These are phyloP conservation scores for Trichoderma virens DNA, from an alignment of 495 filamentous ascomycete species.

Conservation along the genomic window DNA sequence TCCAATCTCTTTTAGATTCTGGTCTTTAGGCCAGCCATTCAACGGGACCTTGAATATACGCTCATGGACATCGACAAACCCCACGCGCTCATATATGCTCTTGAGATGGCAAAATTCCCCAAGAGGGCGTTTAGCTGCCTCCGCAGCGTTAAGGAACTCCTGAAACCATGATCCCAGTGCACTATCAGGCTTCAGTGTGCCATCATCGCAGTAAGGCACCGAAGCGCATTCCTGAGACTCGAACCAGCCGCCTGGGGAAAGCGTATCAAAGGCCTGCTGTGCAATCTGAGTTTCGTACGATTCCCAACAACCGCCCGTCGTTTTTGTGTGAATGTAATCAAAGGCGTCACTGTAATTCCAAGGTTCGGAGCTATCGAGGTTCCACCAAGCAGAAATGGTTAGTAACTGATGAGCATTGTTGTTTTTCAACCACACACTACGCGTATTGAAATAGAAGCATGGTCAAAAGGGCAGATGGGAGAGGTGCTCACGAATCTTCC, in stretches of 20 bases:
- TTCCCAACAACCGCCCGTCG: constrained; percentile 37
- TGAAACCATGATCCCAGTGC: constrained; percentile 46
- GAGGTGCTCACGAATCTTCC: constrained; percentile 33
- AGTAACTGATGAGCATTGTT: no score
- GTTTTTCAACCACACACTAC: no score
- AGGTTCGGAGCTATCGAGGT: constrained; percentile 14
- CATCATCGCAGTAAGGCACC: constrained; percentile 54
- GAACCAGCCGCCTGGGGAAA: constrained; percentile 58
- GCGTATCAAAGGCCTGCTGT: constrained; percentile 34
- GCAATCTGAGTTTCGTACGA: constrained; percentile 35
- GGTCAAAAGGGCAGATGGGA: not conserved
- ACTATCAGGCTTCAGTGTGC: constrained; percentile 37
- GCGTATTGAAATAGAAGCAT: constrained; percentile 23
- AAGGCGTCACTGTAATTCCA: constrained; percentile 22
- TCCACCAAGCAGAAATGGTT: constrained; percentile 27
- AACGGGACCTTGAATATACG: constrained; percentile 47
- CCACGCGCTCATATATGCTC: constrained; percentile 49
- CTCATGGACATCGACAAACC: constrained; percentile 57
- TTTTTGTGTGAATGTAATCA: constrained; percentile 45
- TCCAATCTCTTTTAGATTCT: constrained; percentile 23
- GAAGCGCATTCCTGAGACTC: constrained; percentile 56
- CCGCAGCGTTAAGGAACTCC: constrained; percentile 40
- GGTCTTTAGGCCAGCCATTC: constrained; percentile 41
- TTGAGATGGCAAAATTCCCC: constrained; percentile 44
- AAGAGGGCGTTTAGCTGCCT: constrained; percentile 41